Evolutionary conservation across 2,329 filamentous ascomycete genomes (phyloP).

Genomic region (Aspergillus hortae): DNA sequence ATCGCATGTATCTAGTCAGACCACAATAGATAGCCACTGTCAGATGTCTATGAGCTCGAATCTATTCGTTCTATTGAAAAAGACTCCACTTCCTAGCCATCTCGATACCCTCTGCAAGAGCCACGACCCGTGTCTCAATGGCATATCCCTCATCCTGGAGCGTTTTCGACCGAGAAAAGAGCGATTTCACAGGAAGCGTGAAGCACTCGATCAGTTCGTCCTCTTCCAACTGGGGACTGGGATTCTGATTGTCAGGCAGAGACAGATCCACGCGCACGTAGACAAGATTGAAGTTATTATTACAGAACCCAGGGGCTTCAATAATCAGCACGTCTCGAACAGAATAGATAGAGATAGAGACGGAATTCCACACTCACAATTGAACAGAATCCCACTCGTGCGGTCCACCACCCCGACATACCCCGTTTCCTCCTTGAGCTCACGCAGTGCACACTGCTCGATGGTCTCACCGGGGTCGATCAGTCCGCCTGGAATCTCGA

Average conservation of each 20-base stretch:
- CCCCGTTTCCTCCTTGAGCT: slow-evolving; percentile 62
- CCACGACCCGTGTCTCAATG: slow-evolving; percentile 75
- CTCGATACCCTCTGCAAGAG: slow-evolving; percentile 74
- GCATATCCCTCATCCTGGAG: slow-evolving; percentile 70
- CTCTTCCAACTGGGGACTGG: slow-evolving; percentile 68
- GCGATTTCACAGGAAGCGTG: slow-evolving; percentile 57
- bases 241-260: slow-evolving; percentile 65
- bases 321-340: background rate
- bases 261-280: slow-evolving; percentile 70
- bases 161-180: slow-evolving; percentile 64
- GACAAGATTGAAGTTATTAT: slow-evolving; percentile 54
- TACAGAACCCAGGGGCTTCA: slow-evolving; percentile 46
- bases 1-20: too few species aligned
- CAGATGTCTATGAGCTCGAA: too few species aligned
- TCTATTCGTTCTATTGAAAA: background rate
- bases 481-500: slow-evolving; percentile 59
- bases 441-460: slow-evolving; percentile 54
- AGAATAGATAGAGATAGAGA: background rate
- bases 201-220: slow-evolving; percentile 82
- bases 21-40: too few species aligned
- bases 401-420: slow-evolving; percentile 51
- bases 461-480: slow-evolving; percentile 57
- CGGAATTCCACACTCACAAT: slow-evolving; percentile 30
- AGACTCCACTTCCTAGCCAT: slow-evolving; percentile 54
- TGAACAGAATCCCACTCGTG: slow-evolving; percentile 42